These are phyloP conservation scores for Dactylellina haptotyla DNA, from an alignment of 2,329 filamentous ascomycete species.

Conservation along the genomic window DNA sequence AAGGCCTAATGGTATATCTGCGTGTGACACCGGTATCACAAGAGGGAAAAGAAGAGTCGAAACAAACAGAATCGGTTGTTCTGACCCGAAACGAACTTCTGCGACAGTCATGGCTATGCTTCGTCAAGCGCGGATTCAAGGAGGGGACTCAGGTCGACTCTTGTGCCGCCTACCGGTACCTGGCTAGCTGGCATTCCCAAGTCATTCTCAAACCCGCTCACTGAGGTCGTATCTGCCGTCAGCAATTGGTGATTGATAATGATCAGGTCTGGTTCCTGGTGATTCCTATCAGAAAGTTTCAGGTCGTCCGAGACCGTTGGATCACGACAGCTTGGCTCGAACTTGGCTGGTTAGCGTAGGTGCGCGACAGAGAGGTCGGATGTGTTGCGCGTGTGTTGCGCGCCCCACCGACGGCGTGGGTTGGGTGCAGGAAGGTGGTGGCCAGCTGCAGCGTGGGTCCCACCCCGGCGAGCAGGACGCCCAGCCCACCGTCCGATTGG, in stretches of 20 bases:
- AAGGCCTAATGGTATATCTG: background rate
- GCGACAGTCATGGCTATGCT: background rate
- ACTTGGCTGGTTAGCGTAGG: no score
- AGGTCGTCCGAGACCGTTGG: no score
- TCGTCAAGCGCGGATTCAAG: background rate
- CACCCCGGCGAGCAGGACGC: slow-evolving; percentile 23
- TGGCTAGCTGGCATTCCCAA: background rate
- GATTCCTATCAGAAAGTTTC: no score
- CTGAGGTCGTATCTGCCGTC: no score
- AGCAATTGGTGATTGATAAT: no score
- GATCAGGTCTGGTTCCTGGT: no score
- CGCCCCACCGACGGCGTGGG: slow-evolving; percentile 33
- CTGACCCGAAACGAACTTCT: background rate
- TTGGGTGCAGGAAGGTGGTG: slow-evolving; percentile 24
- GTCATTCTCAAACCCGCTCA: slow-evolving; percentile 37
- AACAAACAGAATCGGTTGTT: background rate
- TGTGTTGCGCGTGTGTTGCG: no score
- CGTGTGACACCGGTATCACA: background rate
- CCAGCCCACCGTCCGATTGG: slow-evolving; percentile 37
- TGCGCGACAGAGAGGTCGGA: background rate
- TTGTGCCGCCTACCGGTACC: no score
- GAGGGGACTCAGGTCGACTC: no score
- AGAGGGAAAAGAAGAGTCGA: no score
- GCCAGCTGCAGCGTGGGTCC: no score
- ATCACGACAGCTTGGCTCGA: no score